phyloP scores from a whole-genome alignment of 306 rosid species.

The Datisca glomerata region DNA sequence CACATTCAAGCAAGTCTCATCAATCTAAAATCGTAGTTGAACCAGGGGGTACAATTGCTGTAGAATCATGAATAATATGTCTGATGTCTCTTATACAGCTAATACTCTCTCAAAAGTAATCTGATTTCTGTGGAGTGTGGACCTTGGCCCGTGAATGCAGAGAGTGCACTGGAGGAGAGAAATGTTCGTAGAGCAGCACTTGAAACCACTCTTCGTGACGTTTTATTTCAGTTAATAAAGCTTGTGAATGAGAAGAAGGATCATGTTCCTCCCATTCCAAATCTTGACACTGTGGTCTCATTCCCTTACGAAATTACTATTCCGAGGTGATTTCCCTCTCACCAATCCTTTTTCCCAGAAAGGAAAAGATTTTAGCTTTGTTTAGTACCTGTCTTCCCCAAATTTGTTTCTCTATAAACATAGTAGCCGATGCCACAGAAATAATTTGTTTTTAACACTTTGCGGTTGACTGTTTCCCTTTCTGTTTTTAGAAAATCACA shows the following conservation, averaged over 20 bases:
- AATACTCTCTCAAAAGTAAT: conserved; percentile 3
- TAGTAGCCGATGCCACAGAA: not conserved
- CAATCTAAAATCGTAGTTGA: conserved; percentile 59
- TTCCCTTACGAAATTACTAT: conserved; percentile 83
- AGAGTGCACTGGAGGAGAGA: conserved; percentile 61
- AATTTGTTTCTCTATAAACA: not conserved
- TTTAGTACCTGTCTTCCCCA: not conserved
- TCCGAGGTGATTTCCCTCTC: conserved; percentile 57
- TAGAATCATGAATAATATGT: conserved; percentile 33
- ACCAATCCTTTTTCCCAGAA: too few relatives aligned
- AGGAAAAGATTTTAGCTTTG: too few relatives aligned
- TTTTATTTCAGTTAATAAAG: conserved; percentile 80
- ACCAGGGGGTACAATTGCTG: conserved; percentile 53
- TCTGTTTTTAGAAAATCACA: conserved; percentile 17
- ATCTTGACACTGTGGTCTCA: conserved; percentile 52
- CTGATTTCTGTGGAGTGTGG: conserved; percentile 33
- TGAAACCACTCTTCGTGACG: conserved; percentile 81
- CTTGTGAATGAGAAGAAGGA: conserved; percentile 97
- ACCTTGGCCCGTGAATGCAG: conserved; percentile 59
- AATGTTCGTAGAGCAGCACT: conserved; percentile 63
- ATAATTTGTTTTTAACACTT: not conserved
- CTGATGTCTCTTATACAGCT: conserved; percentile 12
- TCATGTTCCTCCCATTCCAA: conserved; percentile 87
- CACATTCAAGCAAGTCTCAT: conserved; percentile 59
- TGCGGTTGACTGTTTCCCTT: conserved; percentile 77